phyloP scores from a whole-genome alignment of 1,284 basidiomycete genomes.

The Sanghuangporus weigelae region DNA sequence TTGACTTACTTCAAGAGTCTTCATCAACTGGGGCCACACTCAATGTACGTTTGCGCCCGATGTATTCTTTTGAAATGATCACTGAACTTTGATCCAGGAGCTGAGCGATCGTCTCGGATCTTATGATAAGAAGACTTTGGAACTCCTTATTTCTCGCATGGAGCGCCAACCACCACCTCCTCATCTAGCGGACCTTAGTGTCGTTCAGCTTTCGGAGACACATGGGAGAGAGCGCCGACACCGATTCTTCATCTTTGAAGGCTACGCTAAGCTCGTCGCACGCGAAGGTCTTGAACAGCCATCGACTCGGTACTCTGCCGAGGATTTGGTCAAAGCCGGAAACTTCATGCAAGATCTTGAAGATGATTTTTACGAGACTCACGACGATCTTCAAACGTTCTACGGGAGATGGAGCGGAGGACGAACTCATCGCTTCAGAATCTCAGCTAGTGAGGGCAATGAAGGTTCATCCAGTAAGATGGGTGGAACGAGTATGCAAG shows the following conservation, averaged over 20 bases:
- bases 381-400: conserved; percentile 35
- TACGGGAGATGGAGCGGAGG: conserved; percentile 32
- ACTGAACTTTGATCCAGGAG: conserved; percentile 43
- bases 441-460: conserved; percentile 22
- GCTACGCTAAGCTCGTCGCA: conserved; percentile 50
- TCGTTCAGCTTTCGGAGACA: conserved; percentile 67
- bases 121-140: conserved; percentile 75
- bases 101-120: conserved; percentile 56
- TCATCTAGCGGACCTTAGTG: conserved; percentile 64
- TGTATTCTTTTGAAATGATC: conserved; percentile 6
- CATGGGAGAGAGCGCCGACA: conserved; percentile 75
- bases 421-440: conserved; percentile 15
- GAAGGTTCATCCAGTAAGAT: conserved; percentile 18
- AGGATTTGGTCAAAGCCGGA: conserved; percentile 46
- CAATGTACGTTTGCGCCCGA: conserved; percentile 41
- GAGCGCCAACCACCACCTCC: conserved; percentile 56
- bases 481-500: background rate
- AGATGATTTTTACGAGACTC: conserved; percentile 49
- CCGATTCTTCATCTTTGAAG: conserved; percentile 67
- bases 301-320: conserved; percentile 34
- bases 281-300: conserved; percentile 54
- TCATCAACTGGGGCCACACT: conserved; percentile 65
- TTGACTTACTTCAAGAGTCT: conserved; percentile 61
- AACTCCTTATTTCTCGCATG: conserved; percentile 66
- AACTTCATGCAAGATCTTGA: conserved; percentile 42